phyloP scores from a whole-genome alignment of 2,329 filamentous ascomycete species.

The Diaporthe citriasiana region DNA sequence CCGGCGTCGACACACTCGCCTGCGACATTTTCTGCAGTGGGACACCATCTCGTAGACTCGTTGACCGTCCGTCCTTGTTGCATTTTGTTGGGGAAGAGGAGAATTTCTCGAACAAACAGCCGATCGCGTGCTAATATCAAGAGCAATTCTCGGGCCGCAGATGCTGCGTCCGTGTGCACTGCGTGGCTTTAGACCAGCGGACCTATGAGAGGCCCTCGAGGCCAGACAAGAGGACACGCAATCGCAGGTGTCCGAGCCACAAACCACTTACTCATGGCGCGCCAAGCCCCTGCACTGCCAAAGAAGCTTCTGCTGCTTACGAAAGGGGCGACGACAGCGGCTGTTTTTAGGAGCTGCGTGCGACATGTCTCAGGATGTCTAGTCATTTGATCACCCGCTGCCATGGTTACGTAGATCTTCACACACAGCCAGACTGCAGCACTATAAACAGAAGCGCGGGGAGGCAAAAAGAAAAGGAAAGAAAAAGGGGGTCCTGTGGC shows the following conservation, averaged over 20 bases:
- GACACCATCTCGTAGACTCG: constrained; percentile 1
- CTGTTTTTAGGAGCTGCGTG: constrained; percentile 3
- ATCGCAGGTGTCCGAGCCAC: constrained; percentile 25
- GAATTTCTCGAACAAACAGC: not conserved
- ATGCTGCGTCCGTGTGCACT: constrained; percentile 14
- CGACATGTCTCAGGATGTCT: constrained; percentile 20
- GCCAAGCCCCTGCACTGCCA: not conserved
- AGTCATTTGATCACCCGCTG: not conserved
- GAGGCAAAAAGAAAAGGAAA: not conserved
- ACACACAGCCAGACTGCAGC: not conserved
- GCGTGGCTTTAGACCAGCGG: not conserved
- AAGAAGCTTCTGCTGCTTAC: not conserved
- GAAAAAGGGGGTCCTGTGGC: constrained; percentile 22
- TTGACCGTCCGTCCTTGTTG: not conserved
- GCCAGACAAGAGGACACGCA: constrained; percentile 8
- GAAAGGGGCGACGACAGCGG: not conserved
- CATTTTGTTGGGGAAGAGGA: constrained; percentile 14
- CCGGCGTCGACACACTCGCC: not conserved
- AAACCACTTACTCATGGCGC: constrained; percentile 7
- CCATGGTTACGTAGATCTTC: too few relatives aligned
- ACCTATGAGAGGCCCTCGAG: not conserved
- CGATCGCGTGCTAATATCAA: not conserved
- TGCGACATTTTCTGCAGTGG: not conserved
- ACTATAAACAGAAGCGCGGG: not conserved
- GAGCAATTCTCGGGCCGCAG: constrained; percentile 26